Evolutionary conservation across 176 grass and related monocot genomes (phyloP).

Genomic region (Aegilops umbellulata): DNA sequence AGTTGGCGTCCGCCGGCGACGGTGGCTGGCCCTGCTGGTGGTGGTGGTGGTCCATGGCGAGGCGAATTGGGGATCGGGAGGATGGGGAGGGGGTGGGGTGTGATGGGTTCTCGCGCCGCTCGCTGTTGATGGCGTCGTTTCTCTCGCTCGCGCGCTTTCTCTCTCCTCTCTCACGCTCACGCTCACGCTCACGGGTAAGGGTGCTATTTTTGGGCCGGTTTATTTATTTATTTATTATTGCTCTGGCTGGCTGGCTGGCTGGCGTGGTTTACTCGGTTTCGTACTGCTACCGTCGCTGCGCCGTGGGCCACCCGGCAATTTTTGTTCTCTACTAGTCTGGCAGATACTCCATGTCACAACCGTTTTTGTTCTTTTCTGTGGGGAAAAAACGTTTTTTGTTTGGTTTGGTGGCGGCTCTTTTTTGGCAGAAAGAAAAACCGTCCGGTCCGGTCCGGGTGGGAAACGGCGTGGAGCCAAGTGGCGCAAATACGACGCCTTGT

Average conservation of each 20-base stretch:
- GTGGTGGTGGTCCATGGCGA: slow-evolving; percentile 41
- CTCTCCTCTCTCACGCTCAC: neutral
- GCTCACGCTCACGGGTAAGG: neutral
- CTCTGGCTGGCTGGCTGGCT: too few relatives aligned
- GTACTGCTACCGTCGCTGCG: neutral
- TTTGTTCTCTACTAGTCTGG: neutral
- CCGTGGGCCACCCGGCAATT: neutral
- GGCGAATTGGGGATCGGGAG: slow-evolving; percentile 33
- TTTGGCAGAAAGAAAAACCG: neutral
- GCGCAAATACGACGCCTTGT: neutral
- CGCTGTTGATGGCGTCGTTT: neutral
- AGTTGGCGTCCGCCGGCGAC: slow-evolving; percentile 33
- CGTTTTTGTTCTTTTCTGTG: neutral
- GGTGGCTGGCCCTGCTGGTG: neutral
- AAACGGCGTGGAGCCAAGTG: neutral
- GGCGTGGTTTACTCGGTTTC: neutral
- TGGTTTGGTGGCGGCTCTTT: too few relatives aligned
- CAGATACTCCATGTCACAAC: neutral
- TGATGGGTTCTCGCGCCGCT: neutral
- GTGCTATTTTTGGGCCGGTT: neutral
- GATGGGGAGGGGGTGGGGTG: neutral
- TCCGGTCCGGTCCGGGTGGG: neutral
- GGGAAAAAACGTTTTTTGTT: neutral
- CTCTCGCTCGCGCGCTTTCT: slow-evolving; percentile 49
- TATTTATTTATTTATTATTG: neutral